phyloP scores from a whole-genome alignment of 768 basidiomycete genomes.

The Amylocystis lapponica region DNA sequence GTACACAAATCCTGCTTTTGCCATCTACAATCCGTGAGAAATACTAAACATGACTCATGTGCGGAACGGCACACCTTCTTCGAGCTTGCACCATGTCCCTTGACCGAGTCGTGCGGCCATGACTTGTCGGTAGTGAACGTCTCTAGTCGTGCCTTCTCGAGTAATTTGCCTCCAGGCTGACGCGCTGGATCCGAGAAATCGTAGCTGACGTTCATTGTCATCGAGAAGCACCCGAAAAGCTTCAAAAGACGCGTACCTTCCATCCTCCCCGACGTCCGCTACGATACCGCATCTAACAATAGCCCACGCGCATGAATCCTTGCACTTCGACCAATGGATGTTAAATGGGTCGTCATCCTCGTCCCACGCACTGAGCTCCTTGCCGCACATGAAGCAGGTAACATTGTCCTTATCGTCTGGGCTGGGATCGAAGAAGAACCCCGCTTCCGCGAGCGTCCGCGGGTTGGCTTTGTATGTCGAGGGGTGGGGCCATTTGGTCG shows the following conservation, averaged over 20 bases:
- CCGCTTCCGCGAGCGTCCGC: slow-evolving; percentile 74
- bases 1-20: slow-evolving; percentile 83
- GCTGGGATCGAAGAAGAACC: slow-evolving; percentile 79
- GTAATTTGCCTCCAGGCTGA: slow-evolving; percentile 56
- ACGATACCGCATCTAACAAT: slow-evolving; percentile 65
- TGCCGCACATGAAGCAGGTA: slow-evolving; percentile 78
- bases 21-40: slow-evolving; percentile 50
- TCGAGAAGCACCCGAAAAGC: neutral
- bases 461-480: slow-evolving; percentile 61
- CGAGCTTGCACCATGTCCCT: slow-evolving; percentile 64
- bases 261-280: slow-evolving; percentile 50
- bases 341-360: slow-evolving; percentile 78
- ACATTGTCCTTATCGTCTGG: slow-evolving; percentile 68
- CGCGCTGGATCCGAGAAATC: slow-evolving; percentile 52
- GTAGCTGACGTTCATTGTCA: slow-evolving; percentile 40
- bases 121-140: slow-evolving; percentile 51
- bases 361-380: slow-evolving; percentile 83
- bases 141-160: slow-evolving; percentile 68
- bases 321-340: slow-evolving; percentile 73
- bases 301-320: slow-evolving; percentile 73
- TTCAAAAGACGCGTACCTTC: slow-evolving; percentile 39
- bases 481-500: slow-evolving; percentile 80
- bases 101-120: slow-evolving; percentile 66
- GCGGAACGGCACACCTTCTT: slow-evolving; percentile 37
- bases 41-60: neutral